A percentile compares a stretch with the other conserved stretches of the same genome.
phyloP scores from a whole-genome alignment of 139 green algal species.

The Chlorella sp. region DNA sequence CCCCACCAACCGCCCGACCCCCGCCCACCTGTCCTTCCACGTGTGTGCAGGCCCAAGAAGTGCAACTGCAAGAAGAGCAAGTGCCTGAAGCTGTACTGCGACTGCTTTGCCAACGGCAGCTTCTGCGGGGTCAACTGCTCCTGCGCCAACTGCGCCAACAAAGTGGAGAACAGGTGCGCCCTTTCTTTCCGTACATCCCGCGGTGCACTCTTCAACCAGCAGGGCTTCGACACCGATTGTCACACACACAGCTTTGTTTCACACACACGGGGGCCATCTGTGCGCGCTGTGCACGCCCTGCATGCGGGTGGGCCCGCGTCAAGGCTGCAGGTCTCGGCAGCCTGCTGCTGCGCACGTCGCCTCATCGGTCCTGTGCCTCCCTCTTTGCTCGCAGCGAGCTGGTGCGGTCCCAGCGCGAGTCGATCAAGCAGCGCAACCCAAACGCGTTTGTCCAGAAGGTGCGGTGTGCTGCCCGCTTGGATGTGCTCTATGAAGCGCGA shows the following conservation, averaged over 20 bases:
- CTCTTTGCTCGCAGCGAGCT: constrained; percentile 17
- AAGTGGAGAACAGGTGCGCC: constrained; percentile 51
- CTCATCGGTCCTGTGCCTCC: background rate
- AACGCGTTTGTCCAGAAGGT: constrained; percentile 66
- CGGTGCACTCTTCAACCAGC: background rate
- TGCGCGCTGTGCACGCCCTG: too few species aligned
- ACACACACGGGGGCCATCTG: too few species aligned
- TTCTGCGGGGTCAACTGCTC: constrained; percentile 74
- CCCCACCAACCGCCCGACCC: background rate
- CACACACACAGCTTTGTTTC: too few species aligned
- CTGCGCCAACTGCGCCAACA: constrained; percentile 79
- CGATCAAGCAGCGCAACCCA: constrained; percentile 70
- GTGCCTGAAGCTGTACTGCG: constrained; percentile 95
- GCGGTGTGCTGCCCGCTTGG: background rate
- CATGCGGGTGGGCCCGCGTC: too few species aligned
- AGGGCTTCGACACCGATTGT: background rate
- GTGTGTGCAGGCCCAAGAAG: constrained; percentile 26
- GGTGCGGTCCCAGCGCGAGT: constrained; percentile 53
- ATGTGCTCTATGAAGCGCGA: background rate
- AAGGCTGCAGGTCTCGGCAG: too few species aligned
- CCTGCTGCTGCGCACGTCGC: too few species aligned
- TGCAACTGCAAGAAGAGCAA: constrained; percentile 93
- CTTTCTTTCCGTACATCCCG: too few species aligned
- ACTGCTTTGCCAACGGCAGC: constrained; percentile 80
- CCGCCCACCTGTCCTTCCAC: background rate